Evolutionary conservation across 108 stramenopile genomes (phyloP), one percentile per base, ranked within the genome.

Genomic region (Nannochloropsis gaditana): DNA sequence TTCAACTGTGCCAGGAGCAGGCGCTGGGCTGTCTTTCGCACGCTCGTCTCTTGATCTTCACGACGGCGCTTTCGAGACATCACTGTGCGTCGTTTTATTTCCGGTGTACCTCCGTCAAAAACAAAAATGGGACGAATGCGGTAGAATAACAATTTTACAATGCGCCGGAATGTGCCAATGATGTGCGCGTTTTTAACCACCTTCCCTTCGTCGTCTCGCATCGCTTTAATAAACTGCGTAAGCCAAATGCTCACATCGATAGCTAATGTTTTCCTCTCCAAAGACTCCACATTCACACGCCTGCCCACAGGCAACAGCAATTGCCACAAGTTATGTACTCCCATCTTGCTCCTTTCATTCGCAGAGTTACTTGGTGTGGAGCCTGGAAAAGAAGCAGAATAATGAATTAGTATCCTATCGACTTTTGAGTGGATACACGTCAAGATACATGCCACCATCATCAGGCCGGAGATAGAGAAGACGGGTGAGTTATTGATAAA

Each of bases 151-250:
- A 99, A 88, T 86, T 95, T 95, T 85, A 95, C 94, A 59, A 99
- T 84, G 21, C 99, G 90, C 21, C 97, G 94, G 19, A 99, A 85
- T 45, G 96, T 96, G 9, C 97, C 96, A 6, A 97, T 88, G 42
- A 99, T 87, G 90, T 98, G 98, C 4, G 97, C 97, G 81, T 96
- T 96, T 11, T 91, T 92, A 9, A 95, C 89, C 81, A 94, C 86
- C 5, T 86, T 86, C 19, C 95, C 96, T 10, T 97, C 94, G 5
- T 94, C 93, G 91, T 97, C 96, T 9, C 96, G 93, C 93, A 97
- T 95, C 82, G 97, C 97, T 89, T 97, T 98, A 88, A 98, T 88
- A 82, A 99, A 98, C 89, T 99, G 97, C 8, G 95, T 97, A 47
- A 99, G 87, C 89, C 89, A 90, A 45, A 90, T 90, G 47, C 90